phyloP scores from a whole-genome alignment of 2,329 filamentous ascomycete genomes.

The Penicillium polonicum region DNA sequence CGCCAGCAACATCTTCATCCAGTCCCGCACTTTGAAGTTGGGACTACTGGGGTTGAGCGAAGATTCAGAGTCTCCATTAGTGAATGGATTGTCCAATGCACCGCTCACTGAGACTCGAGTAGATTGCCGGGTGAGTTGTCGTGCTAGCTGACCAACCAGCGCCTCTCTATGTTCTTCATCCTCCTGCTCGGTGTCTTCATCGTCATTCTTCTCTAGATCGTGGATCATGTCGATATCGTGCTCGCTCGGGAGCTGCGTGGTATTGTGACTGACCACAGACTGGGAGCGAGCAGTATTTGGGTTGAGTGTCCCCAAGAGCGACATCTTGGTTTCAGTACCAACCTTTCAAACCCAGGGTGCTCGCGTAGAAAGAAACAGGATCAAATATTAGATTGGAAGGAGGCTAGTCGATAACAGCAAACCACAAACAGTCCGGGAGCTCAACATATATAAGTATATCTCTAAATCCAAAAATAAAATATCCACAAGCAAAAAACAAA shows the following conservation, averaged over 20 bases:
- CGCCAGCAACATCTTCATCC: slow-evolving; percentile 23
- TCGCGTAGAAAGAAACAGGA: background rate
- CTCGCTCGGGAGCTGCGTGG: background rate
- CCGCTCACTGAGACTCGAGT: slow-evolving; percentile 19
- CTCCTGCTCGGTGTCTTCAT: background rate
- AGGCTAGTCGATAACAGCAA: background rate
- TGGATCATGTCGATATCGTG: background rate
- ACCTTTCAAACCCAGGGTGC: too few species aligned
- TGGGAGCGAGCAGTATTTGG: background rate
- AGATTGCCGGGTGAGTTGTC: slow-evolving; percentile 24
- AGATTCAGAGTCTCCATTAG: slow-evolving; percentile 18
- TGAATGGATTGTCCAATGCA: slow-evolving; percentile 20
- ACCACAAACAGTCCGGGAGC: background rate
- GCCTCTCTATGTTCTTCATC: background rate
- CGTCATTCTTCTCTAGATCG: background rate
- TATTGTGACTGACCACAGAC: background rate
- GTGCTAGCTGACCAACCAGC: background rate
- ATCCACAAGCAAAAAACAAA: background rate
- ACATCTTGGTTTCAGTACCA: background rate
- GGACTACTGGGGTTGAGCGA: slow-evolving; percentile 21
- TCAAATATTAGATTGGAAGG: background rate
- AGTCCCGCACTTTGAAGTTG: slow-evolving; percentile 23
- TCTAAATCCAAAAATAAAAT: background rate
- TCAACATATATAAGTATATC: background rate
- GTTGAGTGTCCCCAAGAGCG: background rate